Conservation (phyloP, 352 stramenopile species). For the Globisporangium lucens region DNA sequence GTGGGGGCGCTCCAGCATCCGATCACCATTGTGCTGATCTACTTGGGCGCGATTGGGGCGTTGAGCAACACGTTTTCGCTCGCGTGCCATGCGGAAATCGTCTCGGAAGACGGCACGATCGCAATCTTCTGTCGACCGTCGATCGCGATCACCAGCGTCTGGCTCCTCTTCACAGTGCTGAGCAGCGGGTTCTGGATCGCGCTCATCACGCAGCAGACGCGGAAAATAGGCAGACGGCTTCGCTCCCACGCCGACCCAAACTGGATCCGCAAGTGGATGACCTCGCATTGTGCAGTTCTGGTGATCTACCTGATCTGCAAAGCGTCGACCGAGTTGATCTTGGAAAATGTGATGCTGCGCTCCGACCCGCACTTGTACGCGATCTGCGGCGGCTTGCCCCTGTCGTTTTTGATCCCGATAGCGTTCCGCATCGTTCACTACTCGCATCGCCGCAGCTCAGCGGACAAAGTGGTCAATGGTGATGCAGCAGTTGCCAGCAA, state of each 20-base stretch:
- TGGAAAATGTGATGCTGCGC: slow-evolving; percentile 28
- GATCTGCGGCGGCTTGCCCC: slow-evolving; percentile 28
- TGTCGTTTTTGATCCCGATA: slow-evolving; percentile 26
- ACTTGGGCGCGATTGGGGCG: slow-evolving; percentile 34
- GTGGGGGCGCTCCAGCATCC: slow-evolving; percentile 33
- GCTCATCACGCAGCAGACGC: slow-evolving; percentile 32
- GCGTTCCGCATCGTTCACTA: slow-evolving; percentile 26
- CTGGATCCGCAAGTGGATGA: slow-evolving; percentile 26
- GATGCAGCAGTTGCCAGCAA: neutral
- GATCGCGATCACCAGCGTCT: slow-evolving; percentile 28
- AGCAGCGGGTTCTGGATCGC: slow-evolving; percentile 42
- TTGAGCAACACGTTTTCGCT: slow-evolving; percentile 47
- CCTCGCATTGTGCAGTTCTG: slow-evolving; percentile 19
- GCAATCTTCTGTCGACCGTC: slow-evolving; percentile 33
- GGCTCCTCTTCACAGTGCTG: slow-evolving; percentile 32
- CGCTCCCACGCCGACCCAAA: slow-evolving; percentile 20
- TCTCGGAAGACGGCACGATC: slow-evolving; percentile 25
- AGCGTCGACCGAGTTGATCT: slow-evolving; percentile 18
- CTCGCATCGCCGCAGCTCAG: neutral
- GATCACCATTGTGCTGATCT: slow-evolving; percentile 32
- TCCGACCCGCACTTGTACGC: slow-evolving; percentile 39
- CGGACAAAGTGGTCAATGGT: neutral
- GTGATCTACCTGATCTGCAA: slow-evolving; percentile 33
- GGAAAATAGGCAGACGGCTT: slow-evolving; percentile 24
- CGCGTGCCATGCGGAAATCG: slow-evolving; percentile 28